A percentile compares a stretch with the other conserved stretches of the same genome.
These are phyloP conservation scores for Globisporangium spiculum DNA, from an alignment of 352 stramenopile species.

Conservation along the genomic window DNA sequence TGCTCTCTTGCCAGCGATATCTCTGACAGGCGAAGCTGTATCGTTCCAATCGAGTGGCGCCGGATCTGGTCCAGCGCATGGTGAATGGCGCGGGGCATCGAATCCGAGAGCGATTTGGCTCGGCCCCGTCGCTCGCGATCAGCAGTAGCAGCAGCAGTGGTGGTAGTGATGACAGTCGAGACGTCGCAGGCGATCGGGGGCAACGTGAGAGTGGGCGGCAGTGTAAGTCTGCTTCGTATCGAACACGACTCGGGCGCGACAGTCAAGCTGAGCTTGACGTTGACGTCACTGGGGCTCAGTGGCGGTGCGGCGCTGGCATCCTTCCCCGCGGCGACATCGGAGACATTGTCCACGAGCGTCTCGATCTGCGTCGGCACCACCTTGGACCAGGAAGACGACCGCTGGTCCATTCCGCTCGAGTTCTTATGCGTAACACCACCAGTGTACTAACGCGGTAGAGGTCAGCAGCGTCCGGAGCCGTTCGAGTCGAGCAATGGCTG, in stretches of 20 bases:
- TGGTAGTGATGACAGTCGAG: not conserved
- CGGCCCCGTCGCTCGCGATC: not conserved
- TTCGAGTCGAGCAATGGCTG: not conserved
- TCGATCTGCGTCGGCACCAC: not conserved
- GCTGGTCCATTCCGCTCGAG: not conserved
- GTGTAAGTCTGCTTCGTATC: not conserved
- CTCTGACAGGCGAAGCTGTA: not conserved
- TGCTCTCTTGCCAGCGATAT: not conserved
- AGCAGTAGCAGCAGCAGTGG: not conserved
- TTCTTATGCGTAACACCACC: not conserved
- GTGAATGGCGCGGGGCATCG: not conserved
- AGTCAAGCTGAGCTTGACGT: slow-evolving; percentile 1
- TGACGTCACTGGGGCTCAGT: not conserved
- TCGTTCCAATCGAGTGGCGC: slow-evolving; percentile 12
- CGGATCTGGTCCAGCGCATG: not conserved
- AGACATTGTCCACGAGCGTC: not conserved
- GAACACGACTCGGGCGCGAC: not conserved
- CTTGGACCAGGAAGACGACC: slow-evolving; percentile 1
- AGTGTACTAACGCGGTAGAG: not conserved
- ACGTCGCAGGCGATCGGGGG: not conserved
- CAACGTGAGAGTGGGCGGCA: not conserved
- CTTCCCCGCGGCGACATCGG: not conserved
- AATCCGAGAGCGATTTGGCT: not conserved
- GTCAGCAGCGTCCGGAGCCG: not conserved
- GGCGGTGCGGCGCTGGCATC: not conserved